Percentiles rank a stretch among this genome's conserved stretches.
These are phyloP conservation scores for Jamesozyma jinghongensis DNA, from an alignment of 805 yeast genomes.

Conservation along the genomic window DNA sequence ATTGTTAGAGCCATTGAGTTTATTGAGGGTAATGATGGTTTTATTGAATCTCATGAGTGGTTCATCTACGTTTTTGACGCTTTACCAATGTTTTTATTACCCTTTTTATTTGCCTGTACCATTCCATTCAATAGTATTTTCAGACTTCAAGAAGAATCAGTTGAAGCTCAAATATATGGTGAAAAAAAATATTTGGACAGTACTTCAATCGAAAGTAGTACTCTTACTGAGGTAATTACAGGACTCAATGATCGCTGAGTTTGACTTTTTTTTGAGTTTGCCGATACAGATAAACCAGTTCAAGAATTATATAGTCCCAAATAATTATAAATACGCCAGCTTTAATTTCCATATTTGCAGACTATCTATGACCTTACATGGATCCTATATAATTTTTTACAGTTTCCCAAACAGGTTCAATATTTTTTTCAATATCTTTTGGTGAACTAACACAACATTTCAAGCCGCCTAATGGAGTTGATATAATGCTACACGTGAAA, in stretches of 20 bases:
- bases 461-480: slow-evolving; percentile 22
- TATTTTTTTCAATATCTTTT: slow-evolving; percentile 4
- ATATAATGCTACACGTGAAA: slow-evolving; percentile 16
- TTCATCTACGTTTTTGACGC: slow-evolving; percentile 27
- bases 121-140: slow-evolving; percentile 11
- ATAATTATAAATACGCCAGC: too few species aligned
- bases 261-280: too few species aligned
- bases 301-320: too few species aligned
- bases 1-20: slow-evolving; percentile 28
- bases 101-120: slow-evolving; percentile 4
- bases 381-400: not conserved
- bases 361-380: not conserved
- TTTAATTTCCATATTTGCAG: not conserved
- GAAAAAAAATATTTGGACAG: not conserved
- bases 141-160: slow-evolving; percentile 13
- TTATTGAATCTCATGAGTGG: slow-evolving; percentile 21
- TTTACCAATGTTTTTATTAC: slow-evolving; percentile 19
- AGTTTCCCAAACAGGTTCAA: slow-evolving; percentile 6
- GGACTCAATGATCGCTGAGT: too few species aligned
- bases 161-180: slow-evolving; percentile 4
- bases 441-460: slow-evolving; percentile 20
- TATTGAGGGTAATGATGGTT: slow-evolving; percentile 26
- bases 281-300: too few species aligned
- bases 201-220: too few species aligned
- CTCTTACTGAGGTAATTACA: too few species aligned